Conservation (phyloP, 441 rosid species). For the Erodium texanum region DNA sequence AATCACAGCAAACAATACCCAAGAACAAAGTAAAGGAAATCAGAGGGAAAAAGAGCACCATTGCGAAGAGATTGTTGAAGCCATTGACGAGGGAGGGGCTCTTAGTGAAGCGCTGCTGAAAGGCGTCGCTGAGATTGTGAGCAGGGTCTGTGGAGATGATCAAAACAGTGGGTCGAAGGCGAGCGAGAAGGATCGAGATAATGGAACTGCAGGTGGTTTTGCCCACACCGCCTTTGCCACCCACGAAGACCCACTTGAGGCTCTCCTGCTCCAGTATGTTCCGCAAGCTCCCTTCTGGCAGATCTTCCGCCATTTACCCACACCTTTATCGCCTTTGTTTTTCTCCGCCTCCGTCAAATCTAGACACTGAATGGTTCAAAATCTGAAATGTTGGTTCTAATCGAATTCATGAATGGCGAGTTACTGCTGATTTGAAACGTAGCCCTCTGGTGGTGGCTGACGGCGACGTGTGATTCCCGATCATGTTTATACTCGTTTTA, state of each 20-base stretch:
- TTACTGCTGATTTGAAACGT: no score
- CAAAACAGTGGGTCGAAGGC: constrained; percentile 79
- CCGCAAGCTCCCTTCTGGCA: constrained; percentile 57
- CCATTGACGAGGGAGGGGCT: constrained; percentile 81
- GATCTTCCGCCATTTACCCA: constrained; percentile 41
- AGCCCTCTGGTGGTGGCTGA: no score
- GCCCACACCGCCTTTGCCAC: constrained; percentile 98
- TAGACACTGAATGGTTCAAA: no score
- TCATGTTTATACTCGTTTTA: no score
- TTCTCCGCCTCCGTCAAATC: no score
- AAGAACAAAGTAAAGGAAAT: no score
- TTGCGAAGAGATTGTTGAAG: constrained; percentile 83
- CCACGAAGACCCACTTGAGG: constrained; percentile 96
- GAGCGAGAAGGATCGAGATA: constrained; percentile 62
- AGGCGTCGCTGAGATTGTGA: constrained; percentile 98
- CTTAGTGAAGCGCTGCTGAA: constrained; percentile 91
- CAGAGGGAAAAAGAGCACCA: constrained; percentile 42
- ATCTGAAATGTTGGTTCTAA: no score
- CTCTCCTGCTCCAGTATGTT: constrained; percentile 73
- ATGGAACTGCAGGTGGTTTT: constrained; percentile 97
- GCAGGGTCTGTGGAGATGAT: constrained; percentile 99
- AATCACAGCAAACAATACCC: no score
- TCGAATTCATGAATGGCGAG: no score
- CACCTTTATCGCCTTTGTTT: no score
- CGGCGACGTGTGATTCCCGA: no score